Percentiles rank a stretch among this genome's conserved stretches.
Evolutionary conservation across 768 basidiomycete genomes (phyloP).

Genomic region (Xanthoconium purpureum): DNA sequence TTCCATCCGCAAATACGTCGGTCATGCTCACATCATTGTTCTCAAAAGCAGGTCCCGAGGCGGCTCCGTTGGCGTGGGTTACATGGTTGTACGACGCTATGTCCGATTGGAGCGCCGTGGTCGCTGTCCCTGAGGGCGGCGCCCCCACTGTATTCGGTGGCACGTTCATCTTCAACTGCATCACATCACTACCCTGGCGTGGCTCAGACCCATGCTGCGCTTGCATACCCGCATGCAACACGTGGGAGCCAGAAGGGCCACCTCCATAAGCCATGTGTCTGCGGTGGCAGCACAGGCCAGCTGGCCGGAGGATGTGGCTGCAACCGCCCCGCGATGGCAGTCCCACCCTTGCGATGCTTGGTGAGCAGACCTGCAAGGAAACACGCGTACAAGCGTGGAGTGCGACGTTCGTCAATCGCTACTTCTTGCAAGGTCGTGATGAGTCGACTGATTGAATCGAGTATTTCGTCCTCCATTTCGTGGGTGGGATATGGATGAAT

Average conservation of each 20-base stretch:
- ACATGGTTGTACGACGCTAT: slow-evolving; percentile 43
- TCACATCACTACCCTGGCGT: slow-evolving; percentile 29
- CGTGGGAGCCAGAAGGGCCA: slow-evolving; percentile 30
- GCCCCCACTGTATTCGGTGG: not conserved
- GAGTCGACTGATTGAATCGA: slow-evolving; percentile 65
- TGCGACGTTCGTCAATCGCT: slow-evolving; percentile 79
- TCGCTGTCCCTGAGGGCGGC: not conserved
- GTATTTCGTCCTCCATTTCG: slow-evolving; percentile 63
- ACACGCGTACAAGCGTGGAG: slow-evolving; percentile 74
- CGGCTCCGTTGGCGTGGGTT: not conserved
- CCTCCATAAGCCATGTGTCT: slow-evolving; percentile 13
- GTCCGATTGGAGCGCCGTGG: slow-evolving; percentile 34
- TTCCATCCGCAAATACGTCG: slow-evolving; percentile 38
- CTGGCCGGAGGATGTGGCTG: slow-evolving; percentile 50
- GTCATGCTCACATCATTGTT: slow-evolving; percentile 24
- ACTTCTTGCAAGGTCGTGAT: slow-evolving; percentile 72
- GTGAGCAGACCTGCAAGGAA: slow-evolving; percentile 73
- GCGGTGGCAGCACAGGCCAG: slow-evolving; percentile 23
- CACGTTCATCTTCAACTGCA: slow-evolving; percentile 26
- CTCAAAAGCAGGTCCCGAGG: not conserved
- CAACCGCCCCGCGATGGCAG: slow-evolving; percentile 46
- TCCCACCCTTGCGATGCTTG: slow-evolving; percentile 65
- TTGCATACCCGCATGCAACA: slow-evolving; percentile 16
- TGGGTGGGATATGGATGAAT: slow-evolving; percentile 56
- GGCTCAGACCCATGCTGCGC: slow-evolving; percentile 13